Percentiles rank a stretch among this genome's conserved stretches.
phyloP scores from a whole-genome alignment of 1,139 yeast genomes.

The Hemisphaericaspora xylanilytica region DNA sequence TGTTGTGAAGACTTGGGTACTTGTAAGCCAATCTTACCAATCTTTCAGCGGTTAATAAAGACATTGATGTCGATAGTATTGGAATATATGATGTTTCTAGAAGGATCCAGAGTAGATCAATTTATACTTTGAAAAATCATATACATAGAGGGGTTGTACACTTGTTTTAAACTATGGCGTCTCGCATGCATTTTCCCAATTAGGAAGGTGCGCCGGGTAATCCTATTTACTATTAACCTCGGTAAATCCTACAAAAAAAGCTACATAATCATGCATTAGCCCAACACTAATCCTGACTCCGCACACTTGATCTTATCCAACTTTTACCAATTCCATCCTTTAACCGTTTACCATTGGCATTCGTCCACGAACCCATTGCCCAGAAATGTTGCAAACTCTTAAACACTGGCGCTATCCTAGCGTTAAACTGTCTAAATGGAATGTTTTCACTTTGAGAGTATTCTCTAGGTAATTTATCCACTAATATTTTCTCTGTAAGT shows the following conservation, averaged over 20 bases:
- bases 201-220: neutral
- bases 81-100: too few relatives aligned
- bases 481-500: constrained; percentile 13
- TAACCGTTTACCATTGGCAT: constrained; percentile 41
- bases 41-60: constrained; percentile 58
- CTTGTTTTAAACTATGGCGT: too few relatives aligned
- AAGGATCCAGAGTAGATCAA: too few relatives aligned
- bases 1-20: constrained; percentile 42
- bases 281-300: constrained; percentile 5
- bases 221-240: neutral
- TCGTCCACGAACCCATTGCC: constrained; percentile 63
- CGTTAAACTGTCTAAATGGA: constrained; percentile 30
- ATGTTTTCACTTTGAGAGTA: constrained; percentile 21
- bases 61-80: too few relatives aligned
- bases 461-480: constrained; percentile 25
- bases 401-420: constrained; percentile 47
- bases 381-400: constrained; percentile 53
- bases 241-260: too few relatives aligned
- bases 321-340: constrained; percentile 52
- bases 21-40: constrained; percentile 56
- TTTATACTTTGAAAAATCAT: too few relatives aligned
- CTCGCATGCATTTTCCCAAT: neutral
- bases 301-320: constrained; percentile 22
- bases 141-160: too few relatives aligned
- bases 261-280: too few relatives aligned